Percentiles rank a stretch among this genome's conserved stretches.
Evolutionary conservation across 2,329 filamentous ascomycete genomes (phyloP).

Genomic region (Ophiobolus disseminans): DNA sequence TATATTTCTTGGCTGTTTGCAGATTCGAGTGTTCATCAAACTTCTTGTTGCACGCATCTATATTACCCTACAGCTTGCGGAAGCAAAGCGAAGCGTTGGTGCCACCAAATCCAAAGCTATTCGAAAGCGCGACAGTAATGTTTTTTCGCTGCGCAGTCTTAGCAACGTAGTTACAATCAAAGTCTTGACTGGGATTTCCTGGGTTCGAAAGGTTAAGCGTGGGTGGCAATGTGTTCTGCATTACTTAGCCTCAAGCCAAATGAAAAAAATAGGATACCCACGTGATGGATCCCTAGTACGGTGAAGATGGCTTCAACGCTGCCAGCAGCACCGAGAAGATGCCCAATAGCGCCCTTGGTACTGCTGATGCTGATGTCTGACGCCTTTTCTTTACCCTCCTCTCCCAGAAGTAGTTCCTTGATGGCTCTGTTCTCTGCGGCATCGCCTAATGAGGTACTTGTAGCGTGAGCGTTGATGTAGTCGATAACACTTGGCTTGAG

Average conservation of each 20-base stretch:
- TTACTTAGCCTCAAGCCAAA: conserved; percentile 14
- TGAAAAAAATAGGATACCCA: conserved; percentile 52
- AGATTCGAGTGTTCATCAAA: no score
- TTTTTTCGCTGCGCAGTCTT: conserved; percentile 71
- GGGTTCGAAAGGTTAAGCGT: conserved; percentile 81
- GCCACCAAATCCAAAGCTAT: conserved; percentile 97
- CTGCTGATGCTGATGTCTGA: conserved; percentile 82
- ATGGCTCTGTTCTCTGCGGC: conserved; percentile 87
- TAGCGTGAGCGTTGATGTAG: conserved; percentile 96
- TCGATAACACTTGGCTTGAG: conserved; percentile 75
- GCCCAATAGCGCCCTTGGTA: conserved; percentile 91
- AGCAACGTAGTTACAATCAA: conserved; percentile 86
- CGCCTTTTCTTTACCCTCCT: conserved; percentile 68
- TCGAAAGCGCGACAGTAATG: conserved; percentile 80
- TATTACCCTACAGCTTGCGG: conserved; percentile 51
- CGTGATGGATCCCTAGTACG: conserved; percentile 78
- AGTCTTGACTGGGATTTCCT: conserved; percentile 64
- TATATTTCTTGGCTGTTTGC: no score
- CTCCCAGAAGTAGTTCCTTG: conserved; percentile 75
- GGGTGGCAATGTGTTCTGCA: conserved; percentile 78
- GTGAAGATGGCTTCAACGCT: conserved; percentile 89
- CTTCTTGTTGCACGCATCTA: not conserved
- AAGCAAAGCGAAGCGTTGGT: conserved; percentile 94
- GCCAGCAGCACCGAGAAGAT: conserved; percentile 89
- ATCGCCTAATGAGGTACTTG: conserved; percentile 85